phyloP scores from a whole-genome alignment of 768 basidiomycete species.

The Tylopilus cervinicoccineus region DNA sequence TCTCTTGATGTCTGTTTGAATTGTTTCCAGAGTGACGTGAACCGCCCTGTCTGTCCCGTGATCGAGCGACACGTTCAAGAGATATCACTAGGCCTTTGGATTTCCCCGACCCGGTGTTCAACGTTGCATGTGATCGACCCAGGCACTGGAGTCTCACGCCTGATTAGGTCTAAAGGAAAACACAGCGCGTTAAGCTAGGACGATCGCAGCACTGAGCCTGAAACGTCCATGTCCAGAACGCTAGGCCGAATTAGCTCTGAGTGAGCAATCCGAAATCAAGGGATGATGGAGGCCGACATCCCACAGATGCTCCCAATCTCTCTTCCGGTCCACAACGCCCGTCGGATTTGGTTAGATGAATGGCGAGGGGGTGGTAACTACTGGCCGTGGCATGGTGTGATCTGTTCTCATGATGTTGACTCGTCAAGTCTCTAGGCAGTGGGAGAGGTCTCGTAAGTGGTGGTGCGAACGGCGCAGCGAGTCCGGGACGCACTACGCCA shows the following conservation, averaged over 20 bases:
- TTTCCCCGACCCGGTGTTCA: not conserved
- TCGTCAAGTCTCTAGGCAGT: conserved; percentile 15
- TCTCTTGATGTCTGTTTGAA: no score
- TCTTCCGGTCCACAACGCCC: conserved; percentile 1
- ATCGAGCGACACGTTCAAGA: conserved; percentile 3
- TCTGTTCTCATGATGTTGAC: conserved; percentile 19
- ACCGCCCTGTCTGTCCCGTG: not conserved
- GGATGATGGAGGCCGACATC: not conserved
- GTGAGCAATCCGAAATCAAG: not conserved
- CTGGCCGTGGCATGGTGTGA: not conserved
- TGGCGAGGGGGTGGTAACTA: not conserved
- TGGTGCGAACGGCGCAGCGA: not conserved
- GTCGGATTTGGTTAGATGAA: conserved; percentile 23
- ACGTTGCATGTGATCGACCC: conserved; percentile 7
- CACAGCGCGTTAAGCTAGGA: not conserved
- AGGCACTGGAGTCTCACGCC: conserved; percentile 2
- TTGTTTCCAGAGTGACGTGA: conserved; percentile 4
- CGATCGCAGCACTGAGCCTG: not conserved
- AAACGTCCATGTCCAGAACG: not conserved
- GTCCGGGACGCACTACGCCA: not conserved
- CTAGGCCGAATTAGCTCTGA: not conserved
- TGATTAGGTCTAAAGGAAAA: not conserved
- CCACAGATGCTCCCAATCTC: not conserved
- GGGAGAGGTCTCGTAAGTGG: conserved; percentile 21
- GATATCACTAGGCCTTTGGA: not conserved